phyloP scores from a whole-genome alignment of 371 early-diverging fungal genomes.

The Nematocida parisii region DNA sequence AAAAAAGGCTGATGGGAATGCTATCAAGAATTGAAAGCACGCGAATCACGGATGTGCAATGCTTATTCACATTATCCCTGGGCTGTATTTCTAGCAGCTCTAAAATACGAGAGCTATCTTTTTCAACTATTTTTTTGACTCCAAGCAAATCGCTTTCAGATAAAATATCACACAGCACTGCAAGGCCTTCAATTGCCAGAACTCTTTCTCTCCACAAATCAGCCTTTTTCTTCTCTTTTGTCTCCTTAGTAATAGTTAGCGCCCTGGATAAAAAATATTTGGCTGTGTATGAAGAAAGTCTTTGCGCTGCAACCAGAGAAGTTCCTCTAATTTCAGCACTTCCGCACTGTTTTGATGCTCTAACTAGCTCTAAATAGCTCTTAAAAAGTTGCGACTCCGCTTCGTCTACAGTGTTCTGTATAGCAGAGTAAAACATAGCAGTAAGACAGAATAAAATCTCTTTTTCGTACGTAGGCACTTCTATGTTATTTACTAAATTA shows the following conservation, averaged over 20 bases:
- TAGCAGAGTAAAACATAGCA: slow-evolving; percentile 17
- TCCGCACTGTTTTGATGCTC: background rate
- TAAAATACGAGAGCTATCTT: slow-evolving; percentile 2
- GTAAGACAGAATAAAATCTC: slow-evolving; percentile 39
- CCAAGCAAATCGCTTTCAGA: background rate
- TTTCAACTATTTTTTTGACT: slow-evolving; percentile 32
- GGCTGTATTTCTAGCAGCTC: slow-evolving; percentile 44
- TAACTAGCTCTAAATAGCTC: slow-evolving; percentile 10
- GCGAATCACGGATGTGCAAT: background rate
- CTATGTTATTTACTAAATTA: background rate
- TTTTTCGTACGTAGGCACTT: slow-evolving; percentile 28
- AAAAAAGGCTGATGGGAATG: slow-evolving; percentile 25
- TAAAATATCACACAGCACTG: background rate
- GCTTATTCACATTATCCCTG: background rate
- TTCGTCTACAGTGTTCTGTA: background rate
- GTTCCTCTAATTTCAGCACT: slow-evolving; percentile 8
- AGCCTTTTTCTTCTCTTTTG: background rate
- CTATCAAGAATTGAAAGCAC: slow-evolving; percentile 2
- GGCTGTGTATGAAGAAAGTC: background rate
- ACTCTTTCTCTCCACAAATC: background rate
- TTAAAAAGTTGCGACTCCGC: background rate
- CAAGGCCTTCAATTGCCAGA: background rate
- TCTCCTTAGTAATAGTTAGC: background rate
- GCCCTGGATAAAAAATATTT: slow-evolving; percentile 4
- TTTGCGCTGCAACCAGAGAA: slow-evolving; percentile 22